Conservation (phyloP, 805 yeast genomes). For the Jamesozyma lodderae region DNA sequence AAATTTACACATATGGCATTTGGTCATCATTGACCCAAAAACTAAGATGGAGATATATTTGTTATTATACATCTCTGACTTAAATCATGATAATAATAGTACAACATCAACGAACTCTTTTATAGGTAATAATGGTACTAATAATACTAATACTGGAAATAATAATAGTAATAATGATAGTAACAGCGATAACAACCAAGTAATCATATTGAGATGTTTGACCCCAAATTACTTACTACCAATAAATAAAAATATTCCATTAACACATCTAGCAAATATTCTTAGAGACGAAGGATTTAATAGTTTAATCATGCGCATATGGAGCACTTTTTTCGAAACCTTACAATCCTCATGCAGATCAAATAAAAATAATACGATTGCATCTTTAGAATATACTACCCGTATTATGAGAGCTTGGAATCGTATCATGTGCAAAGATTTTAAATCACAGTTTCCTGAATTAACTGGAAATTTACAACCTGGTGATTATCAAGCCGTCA, state of each 20-base stretch:
- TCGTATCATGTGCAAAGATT: conserved; percentile 23
- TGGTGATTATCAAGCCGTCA: conserved; percentile 21
- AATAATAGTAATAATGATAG: neutral
- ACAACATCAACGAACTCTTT: neutral
- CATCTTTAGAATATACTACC: neutral
- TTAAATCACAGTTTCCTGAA: conserved; percentile 24
- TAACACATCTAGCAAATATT: conserved; percentile 17
- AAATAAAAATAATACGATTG: neutral
- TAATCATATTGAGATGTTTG: conserved; percentile 20
- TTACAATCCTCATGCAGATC: neutral
- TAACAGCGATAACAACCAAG: conserved; percentile 6
- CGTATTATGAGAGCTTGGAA: conserved; percentile 22
- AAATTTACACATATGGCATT: conserved; percentile 28
- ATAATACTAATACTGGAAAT: neutral
- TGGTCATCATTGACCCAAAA: conserved; percentile 17
- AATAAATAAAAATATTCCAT: conserved; percentile 19
- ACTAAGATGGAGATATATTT: conserved; percentile 18
- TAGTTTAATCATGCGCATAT: conserved; percentile 16
- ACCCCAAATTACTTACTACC: conserved; percentile 26
- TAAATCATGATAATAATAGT: conserved; percentile 10
- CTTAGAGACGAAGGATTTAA: conserved; percentile 16
- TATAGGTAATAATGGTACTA: too few species aligned
- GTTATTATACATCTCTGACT: conserved; percentile 17
- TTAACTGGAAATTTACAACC: conserved; percentile 16
- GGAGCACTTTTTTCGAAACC: conserved; percentile 13